These are phyloP conservation scores for Globisporangium parvum DNA, from an alignment of 352 stramenopile genomes.

Conservation along the genomic window DNA sequence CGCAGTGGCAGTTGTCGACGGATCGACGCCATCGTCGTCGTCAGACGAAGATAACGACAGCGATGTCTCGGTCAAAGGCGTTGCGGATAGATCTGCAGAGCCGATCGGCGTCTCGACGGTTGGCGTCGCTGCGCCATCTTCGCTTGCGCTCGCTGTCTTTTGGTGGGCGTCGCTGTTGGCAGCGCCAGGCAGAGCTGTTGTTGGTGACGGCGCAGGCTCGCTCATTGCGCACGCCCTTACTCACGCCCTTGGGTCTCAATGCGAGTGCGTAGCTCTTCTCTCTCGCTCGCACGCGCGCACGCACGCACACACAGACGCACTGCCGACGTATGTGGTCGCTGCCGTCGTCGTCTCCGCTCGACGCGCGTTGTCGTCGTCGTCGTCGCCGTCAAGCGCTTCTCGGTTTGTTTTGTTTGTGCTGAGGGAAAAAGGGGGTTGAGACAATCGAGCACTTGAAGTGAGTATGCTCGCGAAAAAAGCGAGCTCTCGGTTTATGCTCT, in stretches of 20 bases:
- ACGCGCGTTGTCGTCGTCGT: too few relatives aligned
- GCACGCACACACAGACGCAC: too few relatives aligned
- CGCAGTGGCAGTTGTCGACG: neutral
- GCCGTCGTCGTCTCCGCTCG: too few relatives aligned
- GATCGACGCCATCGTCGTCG: neutral
- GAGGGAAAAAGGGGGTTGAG: too few relatives aligned
- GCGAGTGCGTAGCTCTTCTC: too few relatives aligned
- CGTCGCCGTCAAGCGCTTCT: too few relatives aligned
- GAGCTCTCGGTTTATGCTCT: too few relatives aligned
- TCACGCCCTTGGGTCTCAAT: neutral
- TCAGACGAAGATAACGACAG: neutral
- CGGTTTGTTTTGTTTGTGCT: too few relatives aligned
- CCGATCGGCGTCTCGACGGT: neutral
- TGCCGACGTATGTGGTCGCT: too few relatives aligned
- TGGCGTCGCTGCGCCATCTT: neutral
- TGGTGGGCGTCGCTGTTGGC: neutral
- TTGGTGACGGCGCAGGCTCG: neutral
- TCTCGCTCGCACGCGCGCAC: too few relatives aligned
- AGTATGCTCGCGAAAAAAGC: too few relatives aligned
- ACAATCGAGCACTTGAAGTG: too few relatives aligned
- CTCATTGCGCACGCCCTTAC: neutral
- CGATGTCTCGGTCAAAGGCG: neutral
- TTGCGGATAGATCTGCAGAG: neutral
- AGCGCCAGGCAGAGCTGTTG: neutral
- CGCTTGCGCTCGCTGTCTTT: neutral